Evolutionary conservation across 2,329 filamentous ascomycete genomes (phyloP).

Genomic region (Talaromyces rugulosus): DNA sequence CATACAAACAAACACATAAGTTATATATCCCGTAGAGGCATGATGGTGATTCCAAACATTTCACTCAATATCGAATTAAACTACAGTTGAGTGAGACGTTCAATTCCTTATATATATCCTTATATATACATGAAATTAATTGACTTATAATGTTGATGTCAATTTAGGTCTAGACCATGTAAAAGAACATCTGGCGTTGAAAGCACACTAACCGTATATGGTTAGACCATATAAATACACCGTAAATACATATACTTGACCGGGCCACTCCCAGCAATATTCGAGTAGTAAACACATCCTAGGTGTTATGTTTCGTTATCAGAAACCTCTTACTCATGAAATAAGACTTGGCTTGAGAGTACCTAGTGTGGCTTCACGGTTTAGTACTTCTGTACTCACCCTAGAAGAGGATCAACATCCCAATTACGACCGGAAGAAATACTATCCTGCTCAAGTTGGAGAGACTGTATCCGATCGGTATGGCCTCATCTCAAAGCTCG

Average conservation of each 20-base stretch:
- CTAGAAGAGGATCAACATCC: conserved; percentile 1
- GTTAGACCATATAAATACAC: neutral
- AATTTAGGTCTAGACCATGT: neutral
- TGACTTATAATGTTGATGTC: too few relatives aligned
- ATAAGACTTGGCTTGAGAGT: neutral
- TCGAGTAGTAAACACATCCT: too few relatives aligned
- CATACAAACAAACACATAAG: too few relatives aligned
- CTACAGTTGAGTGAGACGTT: too few relatives aligned
- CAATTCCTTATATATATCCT: neutral
- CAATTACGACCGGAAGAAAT: neutral
- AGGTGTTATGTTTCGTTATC: neutral
- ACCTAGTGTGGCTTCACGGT: neutral
- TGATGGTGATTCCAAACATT: too few relatives aligned
- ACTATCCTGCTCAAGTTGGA: conserved; percentile 21
- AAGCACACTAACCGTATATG: neutral
- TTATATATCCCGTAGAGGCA: too few relatives aligned
- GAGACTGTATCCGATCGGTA: conserved; percentile 18
- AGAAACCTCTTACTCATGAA: neutral
- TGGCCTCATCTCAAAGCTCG: conserved; percentile 31
- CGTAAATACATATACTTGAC: too few relatives aligned
- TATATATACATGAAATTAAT: too few relatives aligned
- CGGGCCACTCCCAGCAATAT: too few relatives aligned
- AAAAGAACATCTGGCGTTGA: neutral
- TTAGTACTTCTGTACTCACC: too few relatives aligned
- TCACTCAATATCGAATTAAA: too few relatives aligned